Base-by-base conservation (phyloP, 1,284 basidiomycete genomes). In the Wolfiporia cocos region DNA sequence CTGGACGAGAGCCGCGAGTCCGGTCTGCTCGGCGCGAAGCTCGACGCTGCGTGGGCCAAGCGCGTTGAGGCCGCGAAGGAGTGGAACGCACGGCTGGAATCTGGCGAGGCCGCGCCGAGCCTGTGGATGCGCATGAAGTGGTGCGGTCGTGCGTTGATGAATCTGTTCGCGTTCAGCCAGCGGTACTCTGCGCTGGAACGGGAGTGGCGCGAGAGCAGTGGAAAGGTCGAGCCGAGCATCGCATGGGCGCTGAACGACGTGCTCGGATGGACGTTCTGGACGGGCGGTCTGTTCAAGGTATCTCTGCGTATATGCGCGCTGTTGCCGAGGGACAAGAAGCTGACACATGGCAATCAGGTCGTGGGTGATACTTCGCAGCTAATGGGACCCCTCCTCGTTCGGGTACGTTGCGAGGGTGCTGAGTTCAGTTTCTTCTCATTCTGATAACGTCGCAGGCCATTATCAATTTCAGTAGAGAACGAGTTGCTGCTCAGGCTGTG, bases 181-280 rank as follows among this genome's bases (percentile, higher is more conserved):
- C 52, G 59, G 17, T 50, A 62, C 40, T 34, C 61, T 42, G 57
- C 53, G 4, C 60, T 69, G 9, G 74, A 78, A 53, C 56, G 61
- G 11, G 56, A 61, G 14, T 82, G 79, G 79, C 65, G 71, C 29
- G 60, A 68, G 20, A 66, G 68, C 5, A 67, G 64, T 32, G 81
- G 77, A 0, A 61, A 57, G 44, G 68, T 67, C 47, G 52, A 69
- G 20, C 65, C 81, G 0, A 85, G 80, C 48, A 61, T 87, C 7
- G 69, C 73, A 2, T 76, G 75, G 73, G 78, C 85, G 11, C 58
- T 92, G 38, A 86, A 86, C 56, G 86, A 90, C 51, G 75, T 77
- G 2, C 71, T 92, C 49, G 78, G 76, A 4, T 64, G 65, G 41
- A 66, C 72, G 28, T 86, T 90, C 62, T 91, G 87, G 87, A 65